phyloP scores from a whole-genome alignment of 495 filamentous ascomycete genomes.

The Penicillium psychrofluorescens region DNA sequence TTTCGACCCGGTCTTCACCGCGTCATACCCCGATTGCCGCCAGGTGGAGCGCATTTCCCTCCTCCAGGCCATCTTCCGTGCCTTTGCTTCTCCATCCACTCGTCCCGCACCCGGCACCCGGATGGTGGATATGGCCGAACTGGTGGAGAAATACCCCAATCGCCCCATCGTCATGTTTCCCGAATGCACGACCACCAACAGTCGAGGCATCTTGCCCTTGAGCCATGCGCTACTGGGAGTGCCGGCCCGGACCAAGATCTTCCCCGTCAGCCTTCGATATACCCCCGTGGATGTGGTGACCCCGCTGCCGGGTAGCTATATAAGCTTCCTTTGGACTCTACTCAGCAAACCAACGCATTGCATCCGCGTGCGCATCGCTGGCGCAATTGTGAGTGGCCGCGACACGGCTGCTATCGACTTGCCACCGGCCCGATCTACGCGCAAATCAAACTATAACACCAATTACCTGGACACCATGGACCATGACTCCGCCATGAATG shows the following conservation, averaged over 20 bases:
- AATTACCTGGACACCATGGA: constrained; percentile 45
- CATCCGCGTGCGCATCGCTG: constrained; percentile 83
- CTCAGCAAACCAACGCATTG: constrained; percentile 81
- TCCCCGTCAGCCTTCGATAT: constrained; percentile 83
- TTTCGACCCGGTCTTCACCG: constrained; percentile 91
- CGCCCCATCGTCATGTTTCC: constrained; percentile 80
- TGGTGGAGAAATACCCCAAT: constrained; percentile 61
- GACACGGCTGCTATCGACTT: constrained; percentile 6
- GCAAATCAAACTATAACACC: constrained; percentile 33
- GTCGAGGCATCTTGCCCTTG: constrained; percentile 80
- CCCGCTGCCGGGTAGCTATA: constrained; percentile 65
- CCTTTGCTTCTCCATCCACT: constrained; percentile 55
- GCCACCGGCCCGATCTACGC: constrained; percentile 5
- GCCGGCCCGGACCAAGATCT: constrained; percentile 62
- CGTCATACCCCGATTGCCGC: constrained; percentile 64
- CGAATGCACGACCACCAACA: constrained; percentile 90
- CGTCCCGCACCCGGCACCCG: constrained; percentile 37
- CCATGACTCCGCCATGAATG: constrained; percentile 15
- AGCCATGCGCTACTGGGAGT: constrained; percentile 62
- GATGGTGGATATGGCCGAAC: constrained; percentile 52
- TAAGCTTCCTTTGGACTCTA: constrained; percentile 73
- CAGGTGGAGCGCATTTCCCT: constrained; percentile 72
- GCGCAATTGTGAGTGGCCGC: constrained; percentile 47
- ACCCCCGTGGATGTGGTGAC: constrained; percentile 85
- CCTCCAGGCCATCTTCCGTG: constrained; percentile 61